These are phyloP conservation scores for Dicorynia guianensis DNA, from an alignment of 306 rosid genomes.

Conservation along the genomic window DNA sequence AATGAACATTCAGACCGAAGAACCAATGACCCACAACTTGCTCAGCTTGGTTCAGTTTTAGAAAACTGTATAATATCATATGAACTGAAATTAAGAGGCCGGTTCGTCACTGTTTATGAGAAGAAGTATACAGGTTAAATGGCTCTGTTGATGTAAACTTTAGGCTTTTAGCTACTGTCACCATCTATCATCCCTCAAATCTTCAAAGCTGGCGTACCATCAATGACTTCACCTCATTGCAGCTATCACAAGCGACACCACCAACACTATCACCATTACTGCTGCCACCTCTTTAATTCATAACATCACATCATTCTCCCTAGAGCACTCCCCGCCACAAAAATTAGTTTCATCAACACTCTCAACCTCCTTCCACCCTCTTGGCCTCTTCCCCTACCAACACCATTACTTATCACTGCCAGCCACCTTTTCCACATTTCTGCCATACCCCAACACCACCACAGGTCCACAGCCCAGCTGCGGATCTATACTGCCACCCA, in stretches of 20 bases:
- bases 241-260: background rate
- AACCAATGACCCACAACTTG: background rate
- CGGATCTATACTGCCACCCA: constrained; percentile 2
- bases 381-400: background rate
- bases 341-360: background rate
- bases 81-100: background rate
- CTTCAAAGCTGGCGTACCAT: constrained; percentile 15
- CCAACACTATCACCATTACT: background rate
- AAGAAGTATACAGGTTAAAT: background rate
- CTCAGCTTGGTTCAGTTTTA: background rate
- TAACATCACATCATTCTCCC: background rate
- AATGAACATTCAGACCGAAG: background rate
- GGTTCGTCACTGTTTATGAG: background rate
- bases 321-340: background rate
- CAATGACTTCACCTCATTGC: constrained; percentile 8
- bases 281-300: background rate
- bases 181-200: constrained; percentile 18
- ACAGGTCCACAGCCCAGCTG: background rate
- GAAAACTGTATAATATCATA: background rate
- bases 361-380: background rate
- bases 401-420: constrained; percentile 9
- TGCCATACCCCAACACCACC: background rate
- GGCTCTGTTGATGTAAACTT: background rate
- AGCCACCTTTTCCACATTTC: constrained; percentile 30
- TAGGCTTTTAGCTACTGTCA: background rate